Base-by-base conservation (phyloP, 2,329 filamentous ascomycete species). In the Zymoseptoria tritici region DNA sequence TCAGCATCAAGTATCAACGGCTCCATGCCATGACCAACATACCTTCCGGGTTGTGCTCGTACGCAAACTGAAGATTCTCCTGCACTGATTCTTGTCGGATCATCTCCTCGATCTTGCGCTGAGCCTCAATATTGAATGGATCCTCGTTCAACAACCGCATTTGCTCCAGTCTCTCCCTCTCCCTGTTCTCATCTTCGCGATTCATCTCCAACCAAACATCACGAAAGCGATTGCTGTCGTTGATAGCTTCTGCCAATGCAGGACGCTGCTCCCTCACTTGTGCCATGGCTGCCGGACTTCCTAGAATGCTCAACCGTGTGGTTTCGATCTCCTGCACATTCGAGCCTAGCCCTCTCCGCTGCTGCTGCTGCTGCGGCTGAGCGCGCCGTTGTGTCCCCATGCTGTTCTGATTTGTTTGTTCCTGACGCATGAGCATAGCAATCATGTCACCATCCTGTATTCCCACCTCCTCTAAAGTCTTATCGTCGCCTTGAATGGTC, bases 1-100 rank as follows among this genome's bases (percentile, higher is more conserved):
- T 60, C 54, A 61, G 60, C 52, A 59, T 19, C 42, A 16, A 24
- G 46, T 29, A 42, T 50, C 46, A 54, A 54, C 52, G 31, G 16
- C 36, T 16, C 21, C 56, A 59, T 20, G n/a, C 13, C 7, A n/a
- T 11, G 24, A 60, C 49, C 16, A 49, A 76, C 82, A 68, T 77
- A 95, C 93, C 93, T 83, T 97, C 94, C 0, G 94, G 94, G 70
- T 95, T 96, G 76, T 97, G 88, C 76, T 97, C 93, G 83, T 97
- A 93, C 50, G 94, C 94, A 76, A 92, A 94, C 72, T 97, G 91
- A 61, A 97, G 76, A 71, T 99, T 99, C 77, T 97, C 91, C 75
- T 93, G 91, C 52, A 99, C 93, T 16, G 88, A 83, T 76, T 97
- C 90, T 76, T 97, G 90, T 58, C 94, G 87, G 71, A 99, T 99